Base-by-base conservation (phyloP, 441 rosid genomes). In the Erysimum cheiri region DNA sequence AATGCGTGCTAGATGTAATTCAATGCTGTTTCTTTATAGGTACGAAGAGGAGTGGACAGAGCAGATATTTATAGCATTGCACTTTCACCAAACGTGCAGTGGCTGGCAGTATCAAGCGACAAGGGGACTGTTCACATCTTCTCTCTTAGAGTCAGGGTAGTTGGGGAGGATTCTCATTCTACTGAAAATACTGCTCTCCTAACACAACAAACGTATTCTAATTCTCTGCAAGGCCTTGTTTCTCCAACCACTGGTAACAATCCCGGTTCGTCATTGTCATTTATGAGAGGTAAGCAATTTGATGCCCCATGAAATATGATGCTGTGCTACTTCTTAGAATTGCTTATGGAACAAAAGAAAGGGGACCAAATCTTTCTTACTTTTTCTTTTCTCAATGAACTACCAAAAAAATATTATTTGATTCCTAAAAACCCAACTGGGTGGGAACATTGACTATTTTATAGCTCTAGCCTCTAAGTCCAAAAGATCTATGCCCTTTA, bases 41-140 rank as follows among this genome's bases (percentile, higher is more conserved):
- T 91, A 26, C 84, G 93, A 70, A 85, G 95, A 85, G 96, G 97
- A 65, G 82, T 85, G 63, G 95, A 88, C 72, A 83, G 88, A 78
- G 96, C 97, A 64, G 95, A 89, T 69, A 91, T 93, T 58, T 83
- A 84, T 56, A 86, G 95, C 67, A 81, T 93, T 80, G 80, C 96
- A 46, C 84, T 89, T 65, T 91, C 97, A 43, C 83, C 83, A 19
- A 83, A 84, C 67, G 88, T 85, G 52, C 96, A 88, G 71, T 91
- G 98, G 97, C 71, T 93, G 70, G 93, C 89, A 28, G 95, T 89
- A 43, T 88, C 96, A 29, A 93, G 97, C 76, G 91, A 87, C 66
- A 89, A 88, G 82, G 95, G 93, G 24, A 88, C 98, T 76, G 83
- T 89, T 67, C 97, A 93, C 69, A 78, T 91, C 56, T 93, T 93